Evolutionary conservation across 2,329 filamentous ascomycete species (phyloP).

Genomic region (Aureobasidium sp.): DNA sequence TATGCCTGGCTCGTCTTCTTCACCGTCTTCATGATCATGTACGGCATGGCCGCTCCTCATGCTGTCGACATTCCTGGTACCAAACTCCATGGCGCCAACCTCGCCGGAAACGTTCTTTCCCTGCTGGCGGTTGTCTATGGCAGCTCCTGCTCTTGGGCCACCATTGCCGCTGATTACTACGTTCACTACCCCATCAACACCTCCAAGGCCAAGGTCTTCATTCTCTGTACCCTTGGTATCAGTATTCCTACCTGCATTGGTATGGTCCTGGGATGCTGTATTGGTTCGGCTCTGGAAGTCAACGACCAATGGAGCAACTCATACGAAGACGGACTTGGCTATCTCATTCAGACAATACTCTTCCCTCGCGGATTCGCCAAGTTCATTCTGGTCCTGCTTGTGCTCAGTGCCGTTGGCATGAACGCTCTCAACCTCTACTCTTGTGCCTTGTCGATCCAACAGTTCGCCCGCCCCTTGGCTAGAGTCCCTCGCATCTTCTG

Average conservation of each 20-base stretch:
- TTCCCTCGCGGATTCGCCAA: constrained; percentile 42
- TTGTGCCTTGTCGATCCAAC: constrained; percentile 38
- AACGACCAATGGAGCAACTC: constrained; percentile 27
- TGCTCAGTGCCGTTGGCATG: constrained; percentile 29
- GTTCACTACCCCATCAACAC: constrained; percentile 35
- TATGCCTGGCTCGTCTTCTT: constrained; percentile 43
- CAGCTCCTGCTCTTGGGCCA: constrained; percentile 33
- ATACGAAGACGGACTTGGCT: constrained; percentile 40
- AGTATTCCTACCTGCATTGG: constrained; percentile 36
- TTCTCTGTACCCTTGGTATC: constrained; percentile 36
- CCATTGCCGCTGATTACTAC: constrained; percentile 38
- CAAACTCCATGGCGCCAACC: constrained; percentile 22
- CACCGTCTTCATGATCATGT: constrained; percentile 41
- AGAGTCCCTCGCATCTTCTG: constrained; percentile 45
- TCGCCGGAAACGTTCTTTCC: constrained; percentile 23
- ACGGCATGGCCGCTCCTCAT: constrained; percentile 39
- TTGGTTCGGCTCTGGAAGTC: constrained; percentile 6
- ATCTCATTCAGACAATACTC: constrained; percentile 38
- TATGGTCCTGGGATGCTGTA: constrained; percentile 26
- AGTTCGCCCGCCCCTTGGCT: constrained; percentile 41
- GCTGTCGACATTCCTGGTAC: constrained; percentile 31
- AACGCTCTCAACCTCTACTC: constrained; percentile 36
- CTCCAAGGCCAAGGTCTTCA: constrained; percentile 32
- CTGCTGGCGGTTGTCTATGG: constrained; percentile 32
- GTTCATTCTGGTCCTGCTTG: constrained; percentile 36